Evolutionary conservation across 495 filamentous ascomycete genomes (phyloP).

Genomic region (Trichocladium uniseriatum): DNA sequence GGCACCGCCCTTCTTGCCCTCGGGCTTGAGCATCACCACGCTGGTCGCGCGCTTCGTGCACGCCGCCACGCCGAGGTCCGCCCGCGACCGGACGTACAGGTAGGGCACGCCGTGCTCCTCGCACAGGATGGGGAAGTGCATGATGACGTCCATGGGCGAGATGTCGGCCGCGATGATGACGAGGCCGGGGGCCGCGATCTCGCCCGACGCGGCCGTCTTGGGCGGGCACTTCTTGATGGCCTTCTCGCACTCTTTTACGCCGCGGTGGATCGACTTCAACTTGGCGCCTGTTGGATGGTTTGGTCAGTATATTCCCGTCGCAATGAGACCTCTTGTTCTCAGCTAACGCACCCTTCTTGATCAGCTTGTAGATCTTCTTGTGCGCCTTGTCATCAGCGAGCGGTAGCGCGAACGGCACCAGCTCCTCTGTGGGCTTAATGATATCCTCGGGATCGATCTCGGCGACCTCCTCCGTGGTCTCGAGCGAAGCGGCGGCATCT

Average conservation of each 20-base stretch:
- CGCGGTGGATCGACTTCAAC: constrained; percentile 86
- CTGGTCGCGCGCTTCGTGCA: constrained; percentile 91
- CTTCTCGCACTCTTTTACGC: constrained; percentile 98
- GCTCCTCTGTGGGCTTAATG: constrained; percentile 51
- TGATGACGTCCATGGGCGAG: constrained; percentile 94
- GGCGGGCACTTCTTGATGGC: constrained; percentile 78
- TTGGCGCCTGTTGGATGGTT: constrained; percentile 73
- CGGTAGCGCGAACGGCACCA: constrained; percentile 91
- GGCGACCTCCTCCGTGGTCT: constrained; percentile 20
- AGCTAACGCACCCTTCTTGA: constrained; percentile 78
- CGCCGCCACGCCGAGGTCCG: constrained; percentile 83
- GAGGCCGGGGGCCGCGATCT: constrained; percentile 54
- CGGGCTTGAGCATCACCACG: constrained; percentile 71
- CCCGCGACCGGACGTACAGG: constrained; percentile 77
- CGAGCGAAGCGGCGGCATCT: constrained; percentile 19
- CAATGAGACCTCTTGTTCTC: too few species aligned
- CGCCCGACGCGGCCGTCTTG: constrained; percentile 41
- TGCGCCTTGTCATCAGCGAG: constrained; percentile 80
- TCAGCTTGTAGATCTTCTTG: constrained; percentile 87
- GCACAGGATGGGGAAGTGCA: constrained; percentile 92
- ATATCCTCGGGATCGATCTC: constrained; percentile 27
- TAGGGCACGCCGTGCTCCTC: constrained; percentile 95
- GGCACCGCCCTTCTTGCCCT: constrained; percentile 48
- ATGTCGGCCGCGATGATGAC: constrained; percentile 94
- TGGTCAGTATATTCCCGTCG: too few species aligned